Base-by-base conservation (phyloP, 2,329 filamentous ascomycete genomes). In the Aspergillus eucalypticola region DNA sequence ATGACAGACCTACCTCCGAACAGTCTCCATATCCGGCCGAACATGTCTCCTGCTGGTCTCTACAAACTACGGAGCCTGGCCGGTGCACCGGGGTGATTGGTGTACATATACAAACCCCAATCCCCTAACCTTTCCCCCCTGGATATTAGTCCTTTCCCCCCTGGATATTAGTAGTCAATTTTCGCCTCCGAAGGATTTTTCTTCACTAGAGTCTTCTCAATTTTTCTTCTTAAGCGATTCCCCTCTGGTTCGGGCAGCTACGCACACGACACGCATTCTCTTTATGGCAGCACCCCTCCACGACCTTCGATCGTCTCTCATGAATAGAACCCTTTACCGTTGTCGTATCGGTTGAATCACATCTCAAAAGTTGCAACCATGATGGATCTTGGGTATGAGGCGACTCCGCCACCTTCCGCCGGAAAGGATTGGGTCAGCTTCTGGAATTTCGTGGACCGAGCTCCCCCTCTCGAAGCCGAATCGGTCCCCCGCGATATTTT, bases 401-500 rank as follows among this genome's bases (percentile, higher is more conserved):
- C 38, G 11, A 55, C 53, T 17, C 50, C 46, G 27, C 52, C 60
- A 13, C 60, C 52, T 17, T 53, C 53, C 48, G 27, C 50, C n/a
- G 51, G 35, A 29, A 60, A 58, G 11, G 60, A 63, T 21, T 63
- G 55, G 54, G 51, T n/a, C 35, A 52, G 48, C 29, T 56, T 60
- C 19, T 55, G 53, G 53, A 21, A 55, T 3, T 32, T 13, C 7
- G 53, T 55, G 23, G 53, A 55, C 39, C 39, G 53, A 21, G 39
- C 53, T 21, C 39, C 39, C 25, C 52, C 35, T 5, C 11, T 44
- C 23, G 53, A 55, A 29, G 13, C 41, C 10, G 55, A 57, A 32
- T 32, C 60, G 5, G 60, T 65, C 2, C 66, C 67, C 5, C 69
- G 62, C 13, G 62, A 64, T n/a, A 73, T 76, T 42, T 56, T 72